Evolutionary conservation across 192 early-diverging fungal species (phyloP).

Genomic region (Globomyces pollinis-pini): DNA sequence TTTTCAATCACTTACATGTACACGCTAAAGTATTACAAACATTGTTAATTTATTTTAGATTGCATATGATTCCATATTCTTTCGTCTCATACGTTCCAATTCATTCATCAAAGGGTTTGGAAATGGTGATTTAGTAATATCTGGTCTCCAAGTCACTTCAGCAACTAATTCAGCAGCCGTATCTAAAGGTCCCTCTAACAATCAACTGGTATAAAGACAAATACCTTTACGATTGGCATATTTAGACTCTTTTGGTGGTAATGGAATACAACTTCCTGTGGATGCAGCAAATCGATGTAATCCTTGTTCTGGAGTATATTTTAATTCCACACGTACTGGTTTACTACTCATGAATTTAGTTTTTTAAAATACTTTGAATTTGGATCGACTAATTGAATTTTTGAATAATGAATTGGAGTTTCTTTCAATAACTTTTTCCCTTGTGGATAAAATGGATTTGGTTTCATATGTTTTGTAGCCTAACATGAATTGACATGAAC

Average conservation of each 20-base stretch:
- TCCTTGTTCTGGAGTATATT: not conserved
- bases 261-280: constrained; percentile 19
- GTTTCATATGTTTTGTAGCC: constrained; percentile 49
- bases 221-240: constrained; percentile 17
- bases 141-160: constrained; percentile 21
- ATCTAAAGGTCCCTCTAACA: constrained; percentile 21
- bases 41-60: constrained; percentile 18
- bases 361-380: constrained; percentile 8
- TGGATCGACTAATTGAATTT: constrained; percentile 68
- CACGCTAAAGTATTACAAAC: too few relatives aligned
- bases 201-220: too few relatives aligned
- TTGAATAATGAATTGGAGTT: constrained; percentile 60
- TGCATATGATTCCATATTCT: constrained; percentile 24
- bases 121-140: constrained; percentile 28
- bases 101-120: constrained; percentile 42
- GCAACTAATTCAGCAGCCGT: constrained; percentile 17
- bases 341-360: not conserved
- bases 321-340: not conserved
- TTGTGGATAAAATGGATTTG: constrained; percentile 42
- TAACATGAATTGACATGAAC: constrained; percentile 5
- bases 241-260: constrained; percentile 25
- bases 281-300: not conserved
- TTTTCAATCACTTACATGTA: too few relatives aligned
- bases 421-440: constrained; percentile 53
- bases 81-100: constrained; percentile 31